These are phyloP conservation scores for Aspergillus fijiensis DNA, from an alignment of 2,329 filamentous ascomycete genomes.

Conservation along the genomic window DNA sequence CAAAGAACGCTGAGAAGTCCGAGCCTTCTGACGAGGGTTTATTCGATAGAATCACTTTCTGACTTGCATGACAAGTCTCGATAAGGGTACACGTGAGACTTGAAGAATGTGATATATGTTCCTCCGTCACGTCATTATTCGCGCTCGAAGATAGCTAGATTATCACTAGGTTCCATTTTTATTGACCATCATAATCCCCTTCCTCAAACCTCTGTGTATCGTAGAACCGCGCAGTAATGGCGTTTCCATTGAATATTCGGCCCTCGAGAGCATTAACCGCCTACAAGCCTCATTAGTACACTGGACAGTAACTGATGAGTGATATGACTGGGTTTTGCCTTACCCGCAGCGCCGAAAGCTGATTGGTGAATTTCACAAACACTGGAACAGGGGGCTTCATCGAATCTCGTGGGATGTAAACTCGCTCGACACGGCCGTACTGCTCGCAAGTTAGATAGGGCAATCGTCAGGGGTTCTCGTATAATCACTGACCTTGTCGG, in stretches of 20 bases:
- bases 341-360: constrained; percentile 79
- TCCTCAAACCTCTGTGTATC: constrained; percentile 78
- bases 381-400: constrained; percentile 60
- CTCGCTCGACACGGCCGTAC: constrained; percentile 80
- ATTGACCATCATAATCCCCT: constrained; percentile 53
- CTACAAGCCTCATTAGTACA: constrained; percentile 42
- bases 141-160: not conserved
- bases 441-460: constrained; percentile 34
- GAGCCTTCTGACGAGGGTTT: constrained; percentile 3
- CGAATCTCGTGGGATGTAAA: constrained; percentile 68
- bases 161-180: not conserved
- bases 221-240: constrained; percentile 79
- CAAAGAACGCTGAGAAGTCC: not conserved
- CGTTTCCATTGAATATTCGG: constrained; percentile 82
- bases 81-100: not conserved
- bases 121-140: not conserved
- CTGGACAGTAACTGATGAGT: not conserved
- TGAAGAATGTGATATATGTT: not conserved
- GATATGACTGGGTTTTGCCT: constrained; percentile 36
- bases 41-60: constrained; percentile 22
- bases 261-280: constrained; percentile 89
- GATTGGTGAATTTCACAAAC: constrained; percentile 89
- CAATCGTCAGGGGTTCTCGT: not conserved
- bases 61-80: not conserved
- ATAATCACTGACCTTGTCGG: constrained; percentile 62